These are phyloP conservation scores for Arthrobotrys iridis DNA, from an alignment of 2,329 filamentous ascomycete species.

Conservation along the genomic window DNA sequence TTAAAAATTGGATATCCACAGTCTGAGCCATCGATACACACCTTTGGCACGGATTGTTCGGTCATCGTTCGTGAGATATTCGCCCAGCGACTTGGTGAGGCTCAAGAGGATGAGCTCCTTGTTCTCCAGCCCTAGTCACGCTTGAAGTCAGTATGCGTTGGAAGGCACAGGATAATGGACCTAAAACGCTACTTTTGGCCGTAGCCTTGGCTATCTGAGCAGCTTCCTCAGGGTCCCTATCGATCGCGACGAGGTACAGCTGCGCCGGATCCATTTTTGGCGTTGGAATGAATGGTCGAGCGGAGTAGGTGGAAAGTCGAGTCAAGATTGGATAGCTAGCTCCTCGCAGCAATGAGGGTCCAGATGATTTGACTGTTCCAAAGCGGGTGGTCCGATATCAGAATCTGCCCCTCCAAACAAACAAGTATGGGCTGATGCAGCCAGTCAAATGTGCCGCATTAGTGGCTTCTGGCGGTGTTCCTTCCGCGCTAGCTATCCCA, in stretches of 20 bases:
- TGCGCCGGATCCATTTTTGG: conserved; percentile 51
- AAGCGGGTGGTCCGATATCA: conserved; percentile 36
- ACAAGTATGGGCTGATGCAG: conserved; percentile 9
- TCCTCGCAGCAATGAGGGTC: not conserved
- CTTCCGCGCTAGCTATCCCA: conserved; percentile 1
- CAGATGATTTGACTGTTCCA: conserved; percentile 17
- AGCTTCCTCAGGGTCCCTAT: conserved; percentile 57
- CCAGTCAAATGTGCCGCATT: conserved; percentile 37
- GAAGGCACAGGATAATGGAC: not conserved
- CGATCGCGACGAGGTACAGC: conserved; percentile 57
- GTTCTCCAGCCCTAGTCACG: conserved; percentile 67
- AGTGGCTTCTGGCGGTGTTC: conserved; percentile 9
- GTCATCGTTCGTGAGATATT: conserved; percentile 75
- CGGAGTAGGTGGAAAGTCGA: not conserved
- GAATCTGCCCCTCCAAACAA: conserved; percentile 28
- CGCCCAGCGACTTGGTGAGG: conserved; percentile 71
- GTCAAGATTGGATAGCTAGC: not conserved
- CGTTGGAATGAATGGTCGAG: not conserved
- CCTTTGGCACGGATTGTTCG: conserved; percentile 70
- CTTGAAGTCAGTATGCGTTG: conserved; percentile 36
- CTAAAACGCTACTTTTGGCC: conserved; percentile 55
- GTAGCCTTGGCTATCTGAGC: conserved; percentile 55
- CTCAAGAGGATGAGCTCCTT: conserved; percentile 71
- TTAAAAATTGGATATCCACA: not conserved
- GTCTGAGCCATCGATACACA: conserved; percentile 55